Evolutionary conservation across 306 rosid genomes (phyloP), one percentile per base, ranked within the genome.

Genomic region (Fragaria vesca): DNA sequence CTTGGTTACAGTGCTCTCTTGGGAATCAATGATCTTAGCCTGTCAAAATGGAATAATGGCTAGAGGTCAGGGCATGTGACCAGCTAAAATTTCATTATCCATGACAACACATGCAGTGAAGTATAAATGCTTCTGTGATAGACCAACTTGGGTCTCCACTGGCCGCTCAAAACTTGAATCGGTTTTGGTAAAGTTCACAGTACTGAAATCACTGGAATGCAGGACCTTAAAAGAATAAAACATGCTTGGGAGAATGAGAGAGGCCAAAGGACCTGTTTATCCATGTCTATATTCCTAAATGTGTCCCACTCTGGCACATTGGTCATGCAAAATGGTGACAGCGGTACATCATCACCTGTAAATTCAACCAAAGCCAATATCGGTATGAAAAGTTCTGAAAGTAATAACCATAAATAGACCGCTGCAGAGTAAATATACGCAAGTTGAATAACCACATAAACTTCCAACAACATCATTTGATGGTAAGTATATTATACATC

Each of bases 261-360:
- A 77, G 81, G 60, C 30, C 70, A 75, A 71, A 71, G 68, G 78
- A 95, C 98, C 97, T 92, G 97, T 86, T 84, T 87, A 75, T 95
- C 99, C 99, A 93, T 95, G 93, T 95, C 99, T 68, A 93, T 93
- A 86, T 83, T 95, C 91, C 99, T 88, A 83, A 95, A 91, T 69
- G 87, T 84, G 83, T 95, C 99, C 97, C 97, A 95, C 79, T 89
- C 93, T 82, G 70, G 96, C 74, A 72, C 89, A 83, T 89, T 86
- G 72, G 97, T 80, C 99, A 86, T 85, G 86, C 81, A 85, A 88
- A 93, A 95, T 72, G 91, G 80, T 50, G 99, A 92, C 42, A 89
- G 91, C 6, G 91, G 97, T 74, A 88, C 96, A 51, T 89, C 93
- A 30, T 92, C 93, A 66, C 98, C 98, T 95, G 87, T 65, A 82